Evolutionary conservation across 2,329 filamentous ascomycete species (phyloP).

Genomic region (Clathrospora elynae): DNA sequence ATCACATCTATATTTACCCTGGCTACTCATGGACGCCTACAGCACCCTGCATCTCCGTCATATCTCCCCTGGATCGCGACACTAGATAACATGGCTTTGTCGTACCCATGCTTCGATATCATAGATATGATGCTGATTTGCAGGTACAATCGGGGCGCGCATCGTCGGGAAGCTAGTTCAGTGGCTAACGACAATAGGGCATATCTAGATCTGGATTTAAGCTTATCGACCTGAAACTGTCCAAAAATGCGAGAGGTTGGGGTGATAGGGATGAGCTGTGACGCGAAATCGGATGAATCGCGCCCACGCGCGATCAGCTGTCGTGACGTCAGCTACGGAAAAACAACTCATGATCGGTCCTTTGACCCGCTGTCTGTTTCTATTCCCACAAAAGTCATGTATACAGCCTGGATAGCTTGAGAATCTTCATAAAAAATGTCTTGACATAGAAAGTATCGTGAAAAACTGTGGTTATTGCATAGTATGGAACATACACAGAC

Average conservation of each 20-base stretch:
- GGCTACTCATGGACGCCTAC: background rate
- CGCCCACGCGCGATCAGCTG: conserved; percentile 2
- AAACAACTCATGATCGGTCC: conserved; percentile 1
- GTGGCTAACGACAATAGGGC: conserved; percentile 1
- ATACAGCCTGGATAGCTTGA: too few relatives aligned
- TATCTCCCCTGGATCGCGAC: conserved; percentile 4
- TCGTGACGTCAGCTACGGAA: conserved; percentile 11
- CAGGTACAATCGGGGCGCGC: conserved; percentile 17
- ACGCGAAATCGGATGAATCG: conserved; percentile 5
- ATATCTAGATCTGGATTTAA: background rate
- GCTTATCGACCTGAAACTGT: conserved; percentile 9
- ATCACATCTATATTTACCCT: conserved; percentile 2
- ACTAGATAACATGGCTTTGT: conserved; percentile 9
- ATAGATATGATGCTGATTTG: conserved; percentile 16
- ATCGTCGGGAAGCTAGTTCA: background rate
- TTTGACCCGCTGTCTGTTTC: conserved; percentile 5
- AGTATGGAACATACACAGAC: too few relatives aligned
- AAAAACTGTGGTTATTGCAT: too few relatives aligned
- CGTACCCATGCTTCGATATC: conserved; percentile 15
- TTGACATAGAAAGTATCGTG: too few relatives aligned
- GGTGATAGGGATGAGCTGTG: conserved; percentile 1
- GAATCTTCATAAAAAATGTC: too few relatives aligned
- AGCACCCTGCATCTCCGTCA: conserved; percentile 11
- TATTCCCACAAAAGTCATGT: too few relatives aligned
- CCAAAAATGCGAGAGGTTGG: conserved; percentile 4